Evolutionary conservation across 306 rosid genomes (phyloP), one percentile per base, ranked within the genome.

Genomic region (Lablab purpureus): DNA sequence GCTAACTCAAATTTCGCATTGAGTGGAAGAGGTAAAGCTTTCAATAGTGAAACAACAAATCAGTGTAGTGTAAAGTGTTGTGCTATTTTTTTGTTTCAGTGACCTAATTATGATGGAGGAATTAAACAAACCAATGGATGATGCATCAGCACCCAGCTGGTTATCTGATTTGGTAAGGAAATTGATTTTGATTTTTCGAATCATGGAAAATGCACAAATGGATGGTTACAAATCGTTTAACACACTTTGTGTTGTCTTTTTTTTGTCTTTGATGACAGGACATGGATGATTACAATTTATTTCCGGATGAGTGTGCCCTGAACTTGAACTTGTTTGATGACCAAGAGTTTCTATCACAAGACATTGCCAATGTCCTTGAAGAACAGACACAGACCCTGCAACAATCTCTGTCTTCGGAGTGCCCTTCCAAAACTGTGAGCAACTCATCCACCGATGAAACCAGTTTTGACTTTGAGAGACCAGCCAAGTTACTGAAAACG

Each of bases 121-220:
- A n/a, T 58, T 15, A 3, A 41, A 74, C 37, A 54, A 34, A 28
- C 70, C 73, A 28, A 80, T 89, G 83, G 94, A 87, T 15, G 54
- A 87, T 13, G 54, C 78, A 30, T 66, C 87, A 41, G 55, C 85
- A 12, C 51, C 76, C 0, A 85, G 18, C 79, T 88, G 90, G 93
- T 66, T 87, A 28, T 86, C 87, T 17, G 90, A 93, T 32, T 73
- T 89, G 92, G 97, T 91, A 85, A 81, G 82, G 22, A 28, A 43
- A 46, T 15, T 41, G 25, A 12, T 18, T 21, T 73, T 62, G 13
- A 76, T 37, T 40, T 11, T 25, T 46, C 49, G 5, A 17, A 19
- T 25, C 19, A 49, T 25, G 47, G 67, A 22, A 7, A 40, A 40
- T 14, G 41, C n/a, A 0, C 54, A 54, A 55, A 55, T 43, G 1